Conservation (phyloP, 2,329 filamentous ascomycete genomes). For the Claviceps pusilla region DNA sequence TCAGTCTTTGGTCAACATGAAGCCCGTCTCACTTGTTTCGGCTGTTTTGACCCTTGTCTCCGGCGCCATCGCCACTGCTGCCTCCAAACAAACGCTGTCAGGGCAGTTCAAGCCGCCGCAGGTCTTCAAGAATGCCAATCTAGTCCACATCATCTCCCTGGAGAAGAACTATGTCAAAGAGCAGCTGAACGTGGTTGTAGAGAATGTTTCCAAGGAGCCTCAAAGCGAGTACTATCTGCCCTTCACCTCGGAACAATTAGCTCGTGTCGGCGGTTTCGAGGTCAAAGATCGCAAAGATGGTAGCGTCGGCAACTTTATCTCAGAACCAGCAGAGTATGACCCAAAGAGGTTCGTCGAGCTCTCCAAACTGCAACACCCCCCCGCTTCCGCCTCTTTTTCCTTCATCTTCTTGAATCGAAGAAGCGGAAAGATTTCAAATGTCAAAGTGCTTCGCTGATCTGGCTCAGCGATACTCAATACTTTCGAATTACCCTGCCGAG, state of each 20-base stretch:
- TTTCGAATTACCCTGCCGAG: conserved; percentile 67
- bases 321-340: conserved; percentile 53
- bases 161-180: conserved; percentile 89
- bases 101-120: conserved; percentile 68
- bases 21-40: conserved; percentile 34
- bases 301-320: conserved; percentile 49
- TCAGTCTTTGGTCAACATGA: conserved; percentile 21
- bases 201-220: conserved; percentile 66
- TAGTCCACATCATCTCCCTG: conserved; percentile 77
- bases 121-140: conserved; percentile 85
- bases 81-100: conserved; percentile 44
- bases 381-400: not conserved
- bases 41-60: conserved; percentile 44
- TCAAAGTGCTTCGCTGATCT: not conserved
- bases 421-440: not conserved
- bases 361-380: too few species aligned
- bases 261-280: conserved; percentile 70
- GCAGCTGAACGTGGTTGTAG: conserved; percentile 81
- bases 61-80: conserved; percentile 29
- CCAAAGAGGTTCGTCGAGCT: conserved; percentile 33
- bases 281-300: conserved; percentile 82
- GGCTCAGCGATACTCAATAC: conserved; percentile 55
- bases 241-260: conserved; percentile 62
- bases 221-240: conserved; percentile 87
- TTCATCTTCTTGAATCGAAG: not conserved